Evolutionary conservation across 106 monocot genomes (phyloP).

Genomic region (Ottelia alismoides): DNA sequence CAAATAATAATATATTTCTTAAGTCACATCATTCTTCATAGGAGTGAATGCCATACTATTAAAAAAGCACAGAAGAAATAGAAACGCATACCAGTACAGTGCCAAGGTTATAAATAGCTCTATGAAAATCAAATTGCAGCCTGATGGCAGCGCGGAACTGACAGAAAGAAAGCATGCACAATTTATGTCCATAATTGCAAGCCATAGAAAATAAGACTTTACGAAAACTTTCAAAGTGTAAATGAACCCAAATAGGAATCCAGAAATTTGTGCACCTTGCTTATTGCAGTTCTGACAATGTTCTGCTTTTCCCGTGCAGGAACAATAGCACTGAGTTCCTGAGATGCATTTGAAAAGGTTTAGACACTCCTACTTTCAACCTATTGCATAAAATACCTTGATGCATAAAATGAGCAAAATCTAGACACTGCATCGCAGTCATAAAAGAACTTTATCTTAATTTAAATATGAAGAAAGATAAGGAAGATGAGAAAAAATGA

Average conservation of each 20-base stretch:
- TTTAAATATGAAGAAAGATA: too few species aligned
- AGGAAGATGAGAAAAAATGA: too few species aligned
- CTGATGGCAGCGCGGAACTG: conserved; percentile 98
- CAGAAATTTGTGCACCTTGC: conserved; percentile 47
- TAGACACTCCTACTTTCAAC: too few species aligned
- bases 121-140: conserved; percentile 97
- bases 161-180: neutral
- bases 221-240: too few species aligned
- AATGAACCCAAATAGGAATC: too few species aligned
- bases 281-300: conserved; percentile 88
- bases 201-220: too few species aligned
- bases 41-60: neutral
- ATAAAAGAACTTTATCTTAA: too few species aligned
- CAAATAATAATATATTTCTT: too few species aligned
- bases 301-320: conserved; percentile 83
- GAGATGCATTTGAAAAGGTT: neutral
- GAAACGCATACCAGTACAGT: conserved; percentile 71
- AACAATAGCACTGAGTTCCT: conserved; percentile 97
- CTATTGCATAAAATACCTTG: too few species aligned
- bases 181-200: too few species aligned
- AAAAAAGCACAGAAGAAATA: neutral
- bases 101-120: conserved; percentile 97
- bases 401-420: too few species aligned
- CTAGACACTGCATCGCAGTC: too few species aligned
- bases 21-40: neutral